These are phyloP conservation scores for Pleurotus tuoliensis DNA, from an alignment of 768 basidiomycete genomes.

Conservation along the genomic window DNA sequence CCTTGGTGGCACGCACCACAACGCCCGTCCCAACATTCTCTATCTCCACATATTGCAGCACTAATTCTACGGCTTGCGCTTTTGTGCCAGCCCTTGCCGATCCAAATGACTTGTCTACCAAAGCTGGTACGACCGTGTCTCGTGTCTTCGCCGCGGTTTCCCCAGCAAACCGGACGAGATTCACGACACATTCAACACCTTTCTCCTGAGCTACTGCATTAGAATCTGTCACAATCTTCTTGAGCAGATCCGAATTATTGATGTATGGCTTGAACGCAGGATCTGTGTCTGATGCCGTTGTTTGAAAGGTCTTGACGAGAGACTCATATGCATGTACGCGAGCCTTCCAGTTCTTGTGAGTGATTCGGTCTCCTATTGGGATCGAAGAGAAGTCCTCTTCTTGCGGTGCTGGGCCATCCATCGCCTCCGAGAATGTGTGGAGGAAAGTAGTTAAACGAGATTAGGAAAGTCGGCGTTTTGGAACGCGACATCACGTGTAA, in stretches of 20 bases:
- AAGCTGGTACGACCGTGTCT: constrained; percentile 76
- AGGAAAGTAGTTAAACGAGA: neutral
- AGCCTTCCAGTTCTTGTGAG: constrained; percentile 99
- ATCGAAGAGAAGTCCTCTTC: constrained; percentile 91
- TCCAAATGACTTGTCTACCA: constrained; percentile 96
- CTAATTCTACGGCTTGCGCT: constrained; percentile 79
- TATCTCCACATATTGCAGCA: constrained; percentile 87
- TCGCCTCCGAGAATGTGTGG: constrained; percentile 24
- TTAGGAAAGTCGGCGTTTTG: too few species aligned
- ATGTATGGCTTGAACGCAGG: constrained; percentile 90
- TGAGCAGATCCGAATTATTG: constrained; percentile 71
- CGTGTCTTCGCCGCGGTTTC: constrained; percentile 82
- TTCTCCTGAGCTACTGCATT: constrained; percentile 99
- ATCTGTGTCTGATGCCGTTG: constrained; percentile 89
- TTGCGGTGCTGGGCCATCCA: constrained; percentile 89
- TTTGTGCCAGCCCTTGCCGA: constrained; percentile 89
- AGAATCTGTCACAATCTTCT: constrained; percentile 84
- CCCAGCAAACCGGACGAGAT: constrained; percentile 88
- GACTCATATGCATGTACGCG: constrained; percentile 89
- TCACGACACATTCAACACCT: constrained; percentile 84
- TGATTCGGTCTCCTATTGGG: constrained; percentile 73
- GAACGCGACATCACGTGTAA: constrained; percentile 12
- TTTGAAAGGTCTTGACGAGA: constrained; percentile 82
- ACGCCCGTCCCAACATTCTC: constrained; percentile 87
- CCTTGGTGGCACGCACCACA: constrained; percentile 61